These are phyloP conservation scores for Trebouxia sp. DNA, from an alignment of 139 green algal species.

Conservation along the genomic window DNA sequence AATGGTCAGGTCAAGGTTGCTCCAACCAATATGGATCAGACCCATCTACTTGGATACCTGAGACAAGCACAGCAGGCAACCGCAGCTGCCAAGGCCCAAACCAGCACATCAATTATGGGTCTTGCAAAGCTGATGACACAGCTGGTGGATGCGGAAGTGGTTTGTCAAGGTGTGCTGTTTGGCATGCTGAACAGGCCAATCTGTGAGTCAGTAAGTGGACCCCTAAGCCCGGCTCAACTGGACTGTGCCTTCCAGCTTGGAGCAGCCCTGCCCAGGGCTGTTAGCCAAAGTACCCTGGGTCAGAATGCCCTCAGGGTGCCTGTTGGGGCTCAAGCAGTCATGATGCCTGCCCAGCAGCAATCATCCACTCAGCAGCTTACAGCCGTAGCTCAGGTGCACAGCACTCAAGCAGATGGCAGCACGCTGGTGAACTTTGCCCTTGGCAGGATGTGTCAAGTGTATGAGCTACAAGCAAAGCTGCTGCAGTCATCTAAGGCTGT, in stretches of 20 bases:
- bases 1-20: neutral
- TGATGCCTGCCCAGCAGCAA: neutral
- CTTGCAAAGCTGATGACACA: neutral
- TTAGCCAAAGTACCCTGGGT: too few species aligned
- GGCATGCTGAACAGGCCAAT: neutral
- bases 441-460: neutral
- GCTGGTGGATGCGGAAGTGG: neutral
- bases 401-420: neutral
- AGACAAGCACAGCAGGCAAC: neutral
- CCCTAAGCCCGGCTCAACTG: neutral
- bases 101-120: neutral
- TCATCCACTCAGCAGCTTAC: neutral
- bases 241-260: constrained; percentile 19
- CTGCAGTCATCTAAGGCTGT: neutral
- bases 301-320: constrained; percentile 3
- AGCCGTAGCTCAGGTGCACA: neutral
- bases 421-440: neutral
- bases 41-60: neutral
- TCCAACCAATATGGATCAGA: neutral
- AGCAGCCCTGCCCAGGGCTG: neutral
- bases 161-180: neutral
- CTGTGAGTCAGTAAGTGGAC: neutral
- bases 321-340: neutral
- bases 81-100: neutral
- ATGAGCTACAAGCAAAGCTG: neutral